Percentiles rank a stretch among this genome's conserved stretches.
Evolutionary conservation across 2,329 filamentous ascomycete species (phyloP).

Genomic region (Tolypocladium album): DNA sequence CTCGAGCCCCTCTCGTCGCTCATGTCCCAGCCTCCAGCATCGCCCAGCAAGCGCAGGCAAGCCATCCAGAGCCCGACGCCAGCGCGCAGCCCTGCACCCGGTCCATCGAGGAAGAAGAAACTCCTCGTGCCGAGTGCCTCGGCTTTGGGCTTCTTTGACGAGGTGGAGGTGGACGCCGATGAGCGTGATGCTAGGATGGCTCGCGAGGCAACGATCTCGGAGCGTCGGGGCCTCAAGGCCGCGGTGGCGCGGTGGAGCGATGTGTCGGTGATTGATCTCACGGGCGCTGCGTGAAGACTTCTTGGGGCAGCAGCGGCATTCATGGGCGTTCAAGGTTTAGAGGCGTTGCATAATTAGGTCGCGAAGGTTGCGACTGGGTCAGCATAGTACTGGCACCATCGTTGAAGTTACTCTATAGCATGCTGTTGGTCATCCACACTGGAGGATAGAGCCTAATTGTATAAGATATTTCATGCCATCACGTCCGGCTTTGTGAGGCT

Average conservation of each 20-base stretch:
- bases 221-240: slow-evolving; percentile 6
- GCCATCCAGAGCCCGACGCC: background rate
- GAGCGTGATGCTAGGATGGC: slow-evolving; percentile 14
- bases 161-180: slow-evolving; percentile 14
- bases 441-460: background rate
- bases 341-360: background rate
- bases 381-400: background rate
- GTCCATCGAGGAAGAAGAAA: slow-evolving; percentile 21
- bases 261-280: slow-evolving; percentile 22
- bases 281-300: slow-evolving; percentile 3
- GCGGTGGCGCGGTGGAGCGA: slow-evolving; percentile 18
- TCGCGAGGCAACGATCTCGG: slow-evolving; percentile 8
- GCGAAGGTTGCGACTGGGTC: background rate
- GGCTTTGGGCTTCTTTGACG: slow-evolving; percentile 27
- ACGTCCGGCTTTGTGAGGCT: background rate
- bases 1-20: slow-evolving; percentile 1
- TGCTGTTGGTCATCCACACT: background rate
- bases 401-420: background rate
- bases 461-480: background rate
- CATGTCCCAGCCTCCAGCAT: background rate
- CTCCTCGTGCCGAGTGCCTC: slow-evolving; percentile 26
- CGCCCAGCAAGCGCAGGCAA: slow-evolving; percentile 2
- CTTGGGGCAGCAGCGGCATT: background rate
- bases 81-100: slow-evolving; percentile 4
- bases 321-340: background rate